Percentiles rank a stretch among this genome's conserved stretches.
Evolutionary conservation across 108 stramenopile genomes (phyloP).

Genomic region (Conticribra guillardii): DNA sequence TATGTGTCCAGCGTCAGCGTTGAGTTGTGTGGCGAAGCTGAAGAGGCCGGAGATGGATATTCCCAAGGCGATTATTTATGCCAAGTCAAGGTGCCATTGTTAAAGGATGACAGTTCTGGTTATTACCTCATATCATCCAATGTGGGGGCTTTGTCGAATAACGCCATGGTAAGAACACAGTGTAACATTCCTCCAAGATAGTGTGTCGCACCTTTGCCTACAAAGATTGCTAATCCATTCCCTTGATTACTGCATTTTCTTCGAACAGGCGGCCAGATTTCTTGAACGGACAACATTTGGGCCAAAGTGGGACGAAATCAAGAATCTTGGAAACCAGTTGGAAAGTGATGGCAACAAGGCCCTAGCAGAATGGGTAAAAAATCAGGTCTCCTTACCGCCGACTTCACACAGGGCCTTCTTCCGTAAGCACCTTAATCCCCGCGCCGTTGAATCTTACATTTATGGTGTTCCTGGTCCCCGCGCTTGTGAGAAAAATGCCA

Average conservation of each 20-base stretch:
- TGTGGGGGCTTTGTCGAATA: neutral
- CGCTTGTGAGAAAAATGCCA: slow-evolving; percentile 28
- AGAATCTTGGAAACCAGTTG: neutral
- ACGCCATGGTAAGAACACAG: neutral
- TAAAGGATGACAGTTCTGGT: slow-evolving; percentile 5
- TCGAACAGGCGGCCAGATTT: slow-evolving; percentile 37
- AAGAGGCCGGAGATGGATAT: slow-evolving; percentile 1
- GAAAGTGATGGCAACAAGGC: slow-evolving; percentile 3
- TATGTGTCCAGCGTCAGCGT: slow-evolving; percentile 9
- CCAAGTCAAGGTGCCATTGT: slow-evolving; percentile 17
- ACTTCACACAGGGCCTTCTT: slow-evolving; percentile 48
- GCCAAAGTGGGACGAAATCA: slow-evolving; percentile 32
- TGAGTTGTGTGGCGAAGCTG: slow-evolving; percentile 16
- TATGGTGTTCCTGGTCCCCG: slow-evolving; percentile 38
- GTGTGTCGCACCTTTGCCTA: too few species aligned
- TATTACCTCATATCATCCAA: slow-evolving; percentile 29
- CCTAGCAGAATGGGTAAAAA: slow-evolving; percentile 25
- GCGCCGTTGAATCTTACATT: slow-evolving; percentile 30
- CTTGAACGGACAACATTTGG: slow-evolving; percentile 47
- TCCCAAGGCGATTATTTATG: slow-evolving; percentile 13
- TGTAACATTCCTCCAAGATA: neutral
- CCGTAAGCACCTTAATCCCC: slow-evolving; percentile 23
- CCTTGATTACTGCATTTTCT: neutral
- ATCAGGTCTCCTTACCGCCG: slow-evolving; percentile 8
- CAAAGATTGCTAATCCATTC: too few species aligned